A percentile compares a stretch with the other conserved stretches of the same genome.
Evolutionary conservation across 306 rosid species (phyloP).

Genomic region (Pyrus pyrifolia): DNA sequence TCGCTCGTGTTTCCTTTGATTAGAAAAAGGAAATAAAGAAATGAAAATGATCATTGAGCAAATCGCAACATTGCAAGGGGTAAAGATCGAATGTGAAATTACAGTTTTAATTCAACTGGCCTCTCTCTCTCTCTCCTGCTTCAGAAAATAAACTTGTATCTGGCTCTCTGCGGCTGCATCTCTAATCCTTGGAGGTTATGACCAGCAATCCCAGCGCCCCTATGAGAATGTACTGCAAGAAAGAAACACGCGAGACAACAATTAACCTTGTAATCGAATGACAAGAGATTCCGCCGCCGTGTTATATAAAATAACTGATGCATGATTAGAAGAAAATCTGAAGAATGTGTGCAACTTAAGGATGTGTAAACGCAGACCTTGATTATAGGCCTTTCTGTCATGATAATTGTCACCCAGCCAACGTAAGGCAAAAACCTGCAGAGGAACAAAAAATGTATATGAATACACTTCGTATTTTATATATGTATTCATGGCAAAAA

Average conservation of each 20-base stretch:
- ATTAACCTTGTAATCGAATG: not conserved
- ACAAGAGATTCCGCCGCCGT: not conserved
- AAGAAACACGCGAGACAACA: not conserved
- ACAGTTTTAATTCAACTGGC: not conserved
- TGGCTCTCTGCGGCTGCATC: not conserved
- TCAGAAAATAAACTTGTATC: not conserved
- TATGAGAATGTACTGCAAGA: conserved; percentile 41
- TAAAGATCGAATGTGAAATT: not conserved
- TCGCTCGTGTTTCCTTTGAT: not conserved
- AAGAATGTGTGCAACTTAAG: not conserved
- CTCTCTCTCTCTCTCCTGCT: not conserved
- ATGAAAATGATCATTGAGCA: no score
- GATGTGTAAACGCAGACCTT: conserved; percentile 42
- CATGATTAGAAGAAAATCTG: not conserved
- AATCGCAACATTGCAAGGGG: not conserved
- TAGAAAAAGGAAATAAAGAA: no score
- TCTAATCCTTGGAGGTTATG: conserved; percentile 31
- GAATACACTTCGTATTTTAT: not conserved
- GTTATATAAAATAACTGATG: not conserved
- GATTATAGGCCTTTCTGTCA: conserved; percentile 63
- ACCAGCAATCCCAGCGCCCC: conserved; percentile 42
- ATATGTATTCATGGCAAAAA: not conserved
- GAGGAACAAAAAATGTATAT: not conserved
- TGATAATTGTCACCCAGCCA: conserved; percentile 63
- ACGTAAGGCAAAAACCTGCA: conserved; percentile 65